Base-by-base conservation (phyloP, 305 asterid genomes). In the Petunia hybrid region DNA sequence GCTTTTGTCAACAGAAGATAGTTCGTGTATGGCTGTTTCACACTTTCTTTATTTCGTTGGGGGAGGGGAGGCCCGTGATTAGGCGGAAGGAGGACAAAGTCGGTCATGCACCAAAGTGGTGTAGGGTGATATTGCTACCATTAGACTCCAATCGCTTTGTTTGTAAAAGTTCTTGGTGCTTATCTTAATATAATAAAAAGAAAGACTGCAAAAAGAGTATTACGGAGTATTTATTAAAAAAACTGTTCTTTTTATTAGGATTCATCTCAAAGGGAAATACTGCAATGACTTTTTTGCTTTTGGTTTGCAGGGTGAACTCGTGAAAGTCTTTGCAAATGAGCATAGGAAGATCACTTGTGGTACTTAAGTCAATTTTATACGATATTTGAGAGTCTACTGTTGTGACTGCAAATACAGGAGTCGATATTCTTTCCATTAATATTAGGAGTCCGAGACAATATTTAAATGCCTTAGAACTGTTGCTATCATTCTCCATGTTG, bases 271-370 rank as follows among this genome's bases (percentile, higher is more conserved):
- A 59, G 80, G 74, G 78, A 77, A 56, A 82, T 81, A 83, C 80
- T 89, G 43, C 76, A 76, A 83, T 80, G 74, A 67, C 80, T 82
- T 71, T 55, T 63, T 80, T 85, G 74, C 85, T 88, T 83, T 89
- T 82, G 73, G 73, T 86, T 90, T 86, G 13, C 95, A 95, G 98
- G 99, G 99, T 88, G 96, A 92, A 82, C 97, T 93, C 85, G 97
- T 92, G 87, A 92, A 86, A 90, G 97, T 92, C 86, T 97, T 94
- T 56, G 95, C 99, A 64, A 97, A 93, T 82, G 97, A 91, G 80
- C 97, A 93, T 78, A 89, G 88, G 87, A 94, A 93, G 89, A 93
- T 97, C 79, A 87, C 89, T 68, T 93, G 98, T 74, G 99, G 99
- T 95, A 92, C 89, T 68, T 60, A 14, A 69, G 76, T 84, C 81